phyloP scores from a whole-genome alignment of 305 asterid genomes.

The Stenogyne calaminthoides region DNA sequence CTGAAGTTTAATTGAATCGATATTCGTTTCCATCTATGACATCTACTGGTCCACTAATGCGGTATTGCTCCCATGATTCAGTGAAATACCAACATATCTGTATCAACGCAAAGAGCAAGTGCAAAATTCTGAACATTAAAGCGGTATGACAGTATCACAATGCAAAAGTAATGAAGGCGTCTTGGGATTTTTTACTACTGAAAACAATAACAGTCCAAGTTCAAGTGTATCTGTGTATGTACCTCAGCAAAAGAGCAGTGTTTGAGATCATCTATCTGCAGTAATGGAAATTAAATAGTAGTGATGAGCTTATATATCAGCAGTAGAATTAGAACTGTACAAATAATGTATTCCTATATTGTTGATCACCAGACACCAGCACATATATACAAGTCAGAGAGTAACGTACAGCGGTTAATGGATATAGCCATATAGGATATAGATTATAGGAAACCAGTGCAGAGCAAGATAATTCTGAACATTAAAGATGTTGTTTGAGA shows the following conservation, averaged over 20 bases:
- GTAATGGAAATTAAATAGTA: neutral
- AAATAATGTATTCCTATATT: neutral
- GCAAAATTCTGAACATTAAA: neutral
- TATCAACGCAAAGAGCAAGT: conserved; percentile 13
- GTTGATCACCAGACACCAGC: neutral
- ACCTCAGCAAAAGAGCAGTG: conserved; percentile 92
- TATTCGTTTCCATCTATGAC: conserved; percentile 64
- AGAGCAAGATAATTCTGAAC: no score
- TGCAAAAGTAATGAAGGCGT: conserved; percentile 13
- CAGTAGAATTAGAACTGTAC: neutral
- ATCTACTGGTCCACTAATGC: conserved; percentile 72
- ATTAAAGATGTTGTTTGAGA: no score
- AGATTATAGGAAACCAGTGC: neutral
- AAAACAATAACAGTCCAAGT: neutral
- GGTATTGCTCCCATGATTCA: conserved; percentile 60
- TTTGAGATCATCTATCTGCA: conserved; percentile 86
- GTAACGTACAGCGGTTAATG: neutral
- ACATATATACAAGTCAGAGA: neutral
- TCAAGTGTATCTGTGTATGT: neutral
- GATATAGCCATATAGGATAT: neutral
- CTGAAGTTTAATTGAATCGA: conserved; percentile 69
- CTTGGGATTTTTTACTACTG: neutral
- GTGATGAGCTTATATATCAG: neutral
- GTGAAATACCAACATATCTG: conserved; percentile 29
- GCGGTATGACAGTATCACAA: neutral